Percentiles rank a stretch among this genome's conserved stretches.
These are phyloP conservation scores for Quercus parvula DNA, from an alignment of 306 rosid genomes.

Conservation along the genomic window DNA sequence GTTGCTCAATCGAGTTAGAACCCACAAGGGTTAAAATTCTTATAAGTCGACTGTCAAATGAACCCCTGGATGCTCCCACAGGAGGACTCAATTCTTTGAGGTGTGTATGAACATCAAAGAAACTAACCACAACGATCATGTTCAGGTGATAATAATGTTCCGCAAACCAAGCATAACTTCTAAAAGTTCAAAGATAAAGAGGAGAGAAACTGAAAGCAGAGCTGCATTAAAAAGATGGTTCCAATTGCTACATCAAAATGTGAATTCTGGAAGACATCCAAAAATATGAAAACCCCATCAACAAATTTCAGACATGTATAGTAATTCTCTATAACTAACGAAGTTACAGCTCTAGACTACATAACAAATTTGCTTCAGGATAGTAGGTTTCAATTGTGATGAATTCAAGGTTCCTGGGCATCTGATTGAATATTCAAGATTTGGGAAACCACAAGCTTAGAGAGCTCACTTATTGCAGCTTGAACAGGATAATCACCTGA, in stretches of 20 bases:
- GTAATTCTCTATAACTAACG: constrained; percentile 18
- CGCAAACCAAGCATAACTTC: neutral
- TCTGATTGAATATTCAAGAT: constrained; percentile 74
- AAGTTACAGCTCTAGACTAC: constrained; percentile 23
- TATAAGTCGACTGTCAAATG: too few species aligned
- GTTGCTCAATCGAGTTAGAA: too few species aligned
- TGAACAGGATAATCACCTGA: constrained; percentile 61
- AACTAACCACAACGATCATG: too few species aligned
- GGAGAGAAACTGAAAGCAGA: neutral
- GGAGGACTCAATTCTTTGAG: too few species aligned
- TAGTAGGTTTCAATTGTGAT: constrained; percentile 8
- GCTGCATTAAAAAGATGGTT: neutral
- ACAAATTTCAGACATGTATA: neutral
- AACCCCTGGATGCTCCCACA: too few species aligned
- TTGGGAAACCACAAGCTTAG: constrained; percentile 72
- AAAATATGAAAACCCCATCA: neutral
- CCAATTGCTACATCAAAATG: neutral
- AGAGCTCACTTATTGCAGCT: constrained; percentile 75
- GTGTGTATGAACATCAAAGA: too few species aligned
- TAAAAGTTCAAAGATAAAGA: neutral
- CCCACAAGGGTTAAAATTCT: too few species aligned
- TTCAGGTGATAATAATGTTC: neutral
- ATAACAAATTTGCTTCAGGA: constrained; percentile 1
- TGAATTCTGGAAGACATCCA: neutral
- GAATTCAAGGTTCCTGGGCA: constrained; percentile 48